Evolutionary conservation across 805 yeast genomes (phyloP), one percentile per base, ranked within the genome.

Genomic region (Kodamaea nitidulidarum): DNA sequence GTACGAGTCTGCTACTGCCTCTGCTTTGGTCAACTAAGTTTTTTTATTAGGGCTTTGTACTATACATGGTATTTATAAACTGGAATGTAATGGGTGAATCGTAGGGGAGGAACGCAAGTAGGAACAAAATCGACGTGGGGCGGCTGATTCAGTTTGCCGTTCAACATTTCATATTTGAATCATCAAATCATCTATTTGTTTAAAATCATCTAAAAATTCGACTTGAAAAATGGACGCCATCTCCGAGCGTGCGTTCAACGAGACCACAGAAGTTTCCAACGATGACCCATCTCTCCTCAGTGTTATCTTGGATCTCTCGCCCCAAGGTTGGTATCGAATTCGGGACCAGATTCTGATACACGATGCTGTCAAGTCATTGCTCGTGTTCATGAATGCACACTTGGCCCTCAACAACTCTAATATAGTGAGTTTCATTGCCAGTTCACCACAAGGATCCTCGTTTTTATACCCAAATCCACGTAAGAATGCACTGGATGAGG

Each of bases 1-100:
- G 81, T 93, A 86, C 95, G 99, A 93, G 81, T 91, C 98, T 60
- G 96, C 98, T 70, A 93, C 98, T 69, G 99, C 99, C 70, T 93
- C 98, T 65, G 95, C 99, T 75, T 83, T 93, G 76, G 99, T 93
- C 68, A 91, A 91, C 86, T 93, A 88, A 76, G 67, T 64, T 62
- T 46, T 48, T 51, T 52, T 28, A n/a, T 14, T 28, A 28, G 21
- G 32, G 28, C 28, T 25, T 27, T 30, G 32, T 30, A 30, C 16
- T 30, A 30, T 30, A 30, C 32, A 30, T 30, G 32, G 32, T 27
- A 27, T 27, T 27, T 27, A 12, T 11, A 25, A 25, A 27, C 4
- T 25, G 15, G 16, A 27, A 14, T 12, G 15, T 14, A 27, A 14
- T 10, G 15, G 16, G n/a, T n/a, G n/a, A n/a, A n/a, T n/a, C n/a